These are phyloP conservation scores for Leptosphaerulina australis DNA, from an alignment of 2,329 filamentous ascomycete species.

Conservation along the genomic window DNA sequence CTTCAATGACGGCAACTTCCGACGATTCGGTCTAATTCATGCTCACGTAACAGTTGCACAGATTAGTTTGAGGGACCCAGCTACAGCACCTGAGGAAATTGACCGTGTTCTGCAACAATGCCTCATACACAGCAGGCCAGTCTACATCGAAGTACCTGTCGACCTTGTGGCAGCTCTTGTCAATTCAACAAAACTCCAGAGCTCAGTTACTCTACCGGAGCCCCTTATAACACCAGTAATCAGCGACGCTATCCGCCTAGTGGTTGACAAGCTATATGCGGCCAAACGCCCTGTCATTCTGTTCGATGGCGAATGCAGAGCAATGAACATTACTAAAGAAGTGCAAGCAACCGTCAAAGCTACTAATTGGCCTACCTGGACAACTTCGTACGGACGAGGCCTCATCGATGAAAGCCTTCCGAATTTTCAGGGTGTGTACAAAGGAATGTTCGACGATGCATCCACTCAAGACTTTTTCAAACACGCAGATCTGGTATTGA, in stretches of 20 bases:
- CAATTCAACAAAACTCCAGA: conserved; percentile 39
- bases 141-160: conserved; percentile 62
- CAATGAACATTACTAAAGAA: conserved; percentile 51
- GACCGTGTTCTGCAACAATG: conserved; percentile 59
- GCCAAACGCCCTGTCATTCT: conserved; percentile 59
- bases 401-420: conserved; percentile 56
- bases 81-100: conserved; percentile 57
- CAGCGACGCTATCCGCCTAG: conserved; percentile 39
- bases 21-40: conserved; percentile 58
- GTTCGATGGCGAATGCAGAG: conserved; percentile 58
- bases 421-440: conserved; percentile 59
- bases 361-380: conserved; percentile 57
- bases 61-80: conserved; percentile 54
- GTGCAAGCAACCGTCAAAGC: conserved; percentile 52
- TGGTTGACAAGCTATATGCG: conserved; percentile 53
- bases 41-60: conserved; percentile 58
- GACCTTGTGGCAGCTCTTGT: conserved; percentile 57
- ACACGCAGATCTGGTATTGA: conserved; percentile 54
- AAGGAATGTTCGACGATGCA: conserved; percentile 50
- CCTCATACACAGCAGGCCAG: conserved; percentile 60
- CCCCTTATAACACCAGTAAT: conserved; percentile 26
- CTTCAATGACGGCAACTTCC: conserved; percentile 65
- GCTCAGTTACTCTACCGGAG: conserved; percentile 5
- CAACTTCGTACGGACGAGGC: conserved; percentile 57
- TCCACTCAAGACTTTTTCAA: conserved; percentile 47